Percentiles rank a stretch among this genome's conserved stretches.
Conservation (phyloP, 164 flowering plant genomes). For the Sedum album region DNA sequence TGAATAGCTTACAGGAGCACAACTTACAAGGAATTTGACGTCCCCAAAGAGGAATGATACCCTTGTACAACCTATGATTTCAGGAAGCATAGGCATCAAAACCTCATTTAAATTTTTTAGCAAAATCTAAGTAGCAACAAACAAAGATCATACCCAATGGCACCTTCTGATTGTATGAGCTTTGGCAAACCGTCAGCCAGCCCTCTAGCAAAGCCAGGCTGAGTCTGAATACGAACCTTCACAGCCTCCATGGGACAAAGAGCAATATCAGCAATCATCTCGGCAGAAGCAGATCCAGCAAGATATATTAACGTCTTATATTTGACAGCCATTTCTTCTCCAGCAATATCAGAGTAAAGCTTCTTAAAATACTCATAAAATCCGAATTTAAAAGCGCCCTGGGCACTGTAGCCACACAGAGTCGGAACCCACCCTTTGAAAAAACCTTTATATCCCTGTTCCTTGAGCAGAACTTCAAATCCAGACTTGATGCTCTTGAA, state of each 20-base stretch:
- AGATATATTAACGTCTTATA: constrained; percentile 80
- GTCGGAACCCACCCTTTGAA: constrained; percentile 88
- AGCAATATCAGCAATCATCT: constrained; percentile 77
- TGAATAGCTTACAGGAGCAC: too few species aligned
- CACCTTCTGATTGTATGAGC: constrained; percentile 67
- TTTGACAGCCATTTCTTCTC: constrained; percentile 63
- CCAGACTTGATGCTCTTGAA: constrained; percentile 81
- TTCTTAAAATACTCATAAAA: constrained; percentile 85
- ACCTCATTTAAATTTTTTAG: not conserved
- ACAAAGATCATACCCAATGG: constrained; percentile 37
- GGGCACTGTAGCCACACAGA: constrained; percentile 74
- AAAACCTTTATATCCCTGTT: constrained; percentile 64
- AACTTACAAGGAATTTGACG: constrained; percentile 82
- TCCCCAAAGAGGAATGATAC: constrained; percentile 76
- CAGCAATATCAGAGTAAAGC: constrained; percentile 75
- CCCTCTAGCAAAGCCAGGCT: constrained; percentile 81
- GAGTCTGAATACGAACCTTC: constrained; percentile 78
- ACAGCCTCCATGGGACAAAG: constrained; percentile 83
- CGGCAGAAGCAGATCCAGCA: constrained; percentile 87
- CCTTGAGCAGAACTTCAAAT: constrained; percentile 61
- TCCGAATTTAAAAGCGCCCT: constrained; percentile 91
- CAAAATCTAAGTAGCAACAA: not conserved
- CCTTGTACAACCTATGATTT: constrained; percentile 57
- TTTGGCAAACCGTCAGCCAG: constrained; percentile 67
- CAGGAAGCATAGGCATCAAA: constrained; percentile 11